phyloP scores from a whole-genome alignment of 495 filamentous ascomycete genomes.

The Opeltia flavorubescens region DNA sequence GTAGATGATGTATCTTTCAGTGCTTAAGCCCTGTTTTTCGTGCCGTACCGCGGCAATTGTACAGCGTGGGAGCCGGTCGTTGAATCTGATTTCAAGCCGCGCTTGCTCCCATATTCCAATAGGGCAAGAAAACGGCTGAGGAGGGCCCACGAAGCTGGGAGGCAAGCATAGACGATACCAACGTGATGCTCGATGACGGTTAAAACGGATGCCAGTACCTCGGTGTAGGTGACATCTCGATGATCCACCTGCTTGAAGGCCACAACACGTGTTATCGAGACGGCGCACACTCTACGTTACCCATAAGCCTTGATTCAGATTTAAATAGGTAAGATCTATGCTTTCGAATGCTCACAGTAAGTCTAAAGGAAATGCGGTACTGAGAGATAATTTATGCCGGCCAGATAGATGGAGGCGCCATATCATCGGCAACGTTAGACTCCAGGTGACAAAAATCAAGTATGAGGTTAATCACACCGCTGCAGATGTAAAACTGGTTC shows the following conservation, averaged over 20 bases:
- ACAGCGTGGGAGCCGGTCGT: too few species aligned
- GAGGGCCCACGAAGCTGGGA: constrained; percentile 40
- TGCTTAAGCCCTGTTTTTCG: too few species aligned
- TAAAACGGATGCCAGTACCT: constrained; percentile 40
- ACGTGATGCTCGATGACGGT: constrained; percentile 40
- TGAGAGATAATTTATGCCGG: constrained; percentile 32
- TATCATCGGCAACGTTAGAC: constrained; percentile 27
- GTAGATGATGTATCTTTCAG: too few species aligned
- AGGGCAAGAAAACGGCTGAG: constrained; percentile 18
- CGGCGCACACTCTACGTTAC: constrained; percentile 28
- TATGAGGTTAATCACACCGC: constrained; percentile 27
- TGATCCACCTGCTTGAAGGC: constrained; percentile 41
- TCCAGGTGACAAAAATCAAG: constrained; percentile 29
- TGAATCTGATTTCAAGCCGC: too few species aligned
- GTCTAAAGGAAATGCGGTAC: constrained; percentile 31
- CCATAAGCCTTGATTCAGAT: constrained; percentile 20
- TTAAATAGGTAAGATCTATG: constrained; percentile 14
- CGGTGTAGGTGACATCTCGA: constrained; percentile 27
- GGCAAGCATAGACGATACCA: constrained; percentile 39
- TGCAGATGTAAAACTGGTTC: constrained; percentile 25
- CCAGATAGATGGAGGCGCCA: constrained; percentile 28
- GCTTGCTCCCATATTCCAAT: too few species aligned
- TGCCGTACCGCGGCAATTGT: too few species aligned
- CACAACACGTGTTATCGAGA: constrained; percentile 35
- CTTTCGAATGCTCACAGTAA: constrained; percentile 28